Conservation (phyloP, 768 basidiomycete genomes). For the Lactarius quietus region DNA sequence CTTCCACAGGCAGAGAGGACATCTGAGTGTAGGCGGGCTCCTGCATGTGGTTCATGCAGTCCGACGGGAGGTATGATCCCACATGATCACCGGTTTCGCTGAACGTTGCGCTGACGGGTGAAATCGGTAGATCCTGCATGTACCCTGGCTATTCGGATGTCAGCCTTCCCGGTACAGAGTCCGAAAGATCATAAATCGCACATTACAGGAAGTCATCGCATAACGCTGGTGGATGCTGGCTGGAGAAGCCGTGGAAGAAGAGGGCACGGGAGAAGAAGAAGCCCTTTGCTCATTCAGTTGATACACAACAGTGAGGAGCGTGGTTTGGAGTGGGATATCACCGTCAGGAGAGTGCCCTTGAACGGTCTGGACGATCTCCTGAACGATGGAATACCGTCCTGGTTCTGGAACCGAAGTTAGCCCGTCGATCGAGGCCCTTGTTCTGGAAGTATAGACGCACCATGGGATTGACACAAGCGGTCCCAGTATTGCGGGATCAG, state of each 20-base stretch:
- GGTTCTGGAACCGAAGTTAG: conserved; percentile 47
- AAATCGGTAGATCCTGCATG: conserved; percentile 28
- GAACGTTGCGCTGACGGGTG: conserved; percentile 28
- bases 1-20: conserved; percentile 17
- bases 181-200: conserved; percentile 4
- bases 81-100: conserved; percentile 22
- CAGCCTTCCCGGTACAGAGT: not conserved
- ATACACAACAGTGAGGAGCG: conserved; percentile 31
- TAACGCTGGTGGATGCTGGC: conserved; percentile 21
- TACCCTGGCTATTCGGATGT: conserved; percentile 21
- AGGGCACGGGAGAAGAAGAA: conserved; percentile 16
- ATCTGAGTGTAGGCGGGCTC: conserved; percentile 18
- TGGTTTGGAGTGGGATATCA: conserved; percentile 14
- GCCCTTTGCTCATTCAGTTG: conserved; percentile 28
- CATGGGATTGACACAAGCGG: conserved; percentile 49
- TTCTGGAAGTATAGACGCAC: conserved; percentile 36
- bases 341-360: conserved; percentile 16
- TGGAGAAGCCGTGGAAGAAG: conserved; percentile 23
- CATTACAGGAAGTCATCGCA: conserved; percentile 21
- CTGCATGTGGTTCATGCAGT: conserved; percentile 9
- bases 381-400: conserved; percentile 60
- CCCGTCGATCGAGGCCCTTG: not conserved
- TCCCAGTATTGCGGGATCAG: conserved; percentile 67
- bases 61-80: conserved; percentile 18
- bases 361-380: conserved; percentile 46